These are phyloP conservation scores for Salvia rosmarinus DNA, from an alignment of 257 asterid genomes.

Conservation along the genomic window DNA sequence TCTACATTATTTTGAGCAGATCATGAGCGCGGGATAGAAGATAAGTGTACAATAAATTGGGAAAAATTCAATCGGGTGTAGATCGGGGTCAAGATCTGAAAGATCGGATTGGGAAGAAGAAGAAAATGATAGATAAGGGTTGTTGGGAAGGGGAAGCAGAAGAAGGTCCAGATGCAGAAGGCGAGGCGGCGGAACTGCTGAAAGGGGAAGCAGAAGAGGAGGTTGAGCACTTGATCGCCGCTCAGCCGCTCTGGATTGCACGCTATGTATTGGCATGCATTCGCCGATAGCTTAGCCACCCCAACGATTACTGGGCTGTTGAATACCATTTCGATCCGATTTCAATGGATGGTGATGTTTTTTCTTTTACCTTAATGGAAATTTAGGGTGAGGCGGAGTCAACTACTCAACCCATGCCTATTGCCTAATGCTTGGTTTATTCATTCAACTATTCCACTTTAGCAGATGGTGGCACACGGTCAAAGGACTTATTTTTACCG, in stretches of 20 bases:
- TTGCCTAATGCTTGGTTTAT: too few species aligned
- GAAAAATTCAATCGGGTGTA: conserved; percentile 45
- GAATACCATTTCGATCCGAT: conserved; percentile 58
- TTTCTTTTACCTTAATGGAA: not conserved
- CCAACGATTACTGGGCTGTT: conserved; percentile 60
- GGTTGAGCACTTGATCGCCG: conserved; percentile 69
- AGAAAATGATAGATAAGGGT: conserved; percentile 31
- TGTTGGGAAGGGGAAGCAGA: conserved; percentile 57
- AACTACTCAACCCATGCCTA: too few species aligned
- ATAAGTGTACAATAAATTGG: not conserved
- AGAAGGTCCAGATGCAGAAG: conserved; percentile 68
- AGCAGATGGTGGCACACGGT: too few species aligned
- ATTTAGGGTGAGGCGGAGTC: not conserved
- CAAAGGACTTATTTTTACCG: too few species aligned
- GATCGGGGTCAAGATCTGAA: conserved; percentile 44
- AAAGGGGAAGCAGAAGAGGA: conserved; percentile 77
- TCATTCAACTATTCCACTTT: too few species aligned
- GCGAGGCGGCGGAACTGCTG: conserved; percentile 74
- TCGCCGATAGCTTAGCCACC: conserved; percentile 73
- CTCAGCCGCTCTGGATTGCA: conserved; percentile 78
- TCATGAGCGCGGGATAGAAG: not conserved
- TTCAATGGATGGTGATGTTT: not conserved
- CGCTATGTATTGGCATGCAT: conserved; percentile 73
- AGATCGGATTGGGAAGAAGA: conserved; percentile 39
- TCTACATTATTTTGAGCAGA: conserved; percentile 5